Evolutionary conservation across 345 rosid species (phyloP).

Genomic region (Draba incana): DNA sequence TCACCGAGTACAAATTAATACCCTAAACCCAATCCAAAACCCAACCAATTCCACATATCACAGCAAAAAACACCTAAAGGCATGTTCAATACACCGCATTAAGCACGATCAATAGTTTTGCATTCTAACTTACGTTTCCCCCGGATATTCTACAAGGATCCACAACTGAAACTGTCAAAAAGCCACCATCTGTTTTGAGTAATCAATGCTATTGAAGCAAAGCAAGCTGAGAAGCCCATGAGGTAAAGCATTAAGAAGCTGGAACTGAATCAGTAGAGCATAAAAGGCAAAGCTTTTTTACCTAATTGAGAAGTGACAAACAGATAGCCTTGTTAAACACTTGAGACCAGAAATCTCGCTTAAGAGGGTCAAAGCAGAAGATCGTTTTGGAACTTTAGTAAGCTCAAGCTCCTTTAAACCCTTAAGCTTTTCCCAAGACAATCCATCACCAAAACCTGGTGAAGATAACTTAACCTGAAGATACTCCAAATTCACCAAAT

Average conservation of each 20-base stretch:
- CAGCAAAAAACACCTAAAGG: not conserved
- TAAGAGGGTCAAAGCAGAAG: slow-evolving; percentile 74
- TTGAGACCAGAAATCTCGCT: slow-evolving; percentile 79
- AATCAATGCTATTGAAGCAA: slow-evolving; percentile 26
- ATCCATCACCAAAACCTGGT: slow-evolving; percentile 57
- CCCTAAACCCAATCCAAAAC: slow-evolving; percentile 5
- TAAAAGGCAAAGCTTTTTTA: slow-evolving; percentile 37
- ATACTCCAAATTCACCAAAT: slow-evolving; percentile 70
- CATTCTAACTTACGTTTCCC: slow-evolving; percentile 38
- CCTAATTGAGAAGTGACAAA: slow-evolving; percentile 93
- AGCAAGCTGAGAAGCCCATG: slow-evolving; percentile 38
- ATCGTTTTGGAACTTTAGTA: slow-evolving; percentile 67
- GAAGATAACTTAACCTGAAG: slow-evolving; percentile 83
- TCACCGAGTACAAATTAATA: not conserved
- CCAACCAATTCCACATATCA: not conserved
- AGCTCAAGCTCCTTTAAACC: slow-evolving; percentile 89
- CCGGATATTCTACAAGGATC: slow-evolving; percentile 31
- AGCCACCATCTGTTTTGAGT: slow-evolving; percentile 27
- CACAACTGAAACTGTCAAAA: slow-evolving; percentile 32
- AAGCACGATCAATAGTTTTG: not conserved
- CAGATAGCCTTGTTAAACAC: slow-evolving; percentile 83
- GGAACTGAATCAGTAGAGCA: slow-evolving; percentile 13
- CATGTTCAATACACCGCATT: not conserved
- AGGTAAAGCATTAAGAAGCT: slow-evolving; percentile 26
- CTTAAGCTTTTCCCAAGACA: slow-evolving; percentile 64